Conservation (phyloP, 2,329 filamentous ascomycete genomes). For the Trichoderma guizhouense region DNA sequence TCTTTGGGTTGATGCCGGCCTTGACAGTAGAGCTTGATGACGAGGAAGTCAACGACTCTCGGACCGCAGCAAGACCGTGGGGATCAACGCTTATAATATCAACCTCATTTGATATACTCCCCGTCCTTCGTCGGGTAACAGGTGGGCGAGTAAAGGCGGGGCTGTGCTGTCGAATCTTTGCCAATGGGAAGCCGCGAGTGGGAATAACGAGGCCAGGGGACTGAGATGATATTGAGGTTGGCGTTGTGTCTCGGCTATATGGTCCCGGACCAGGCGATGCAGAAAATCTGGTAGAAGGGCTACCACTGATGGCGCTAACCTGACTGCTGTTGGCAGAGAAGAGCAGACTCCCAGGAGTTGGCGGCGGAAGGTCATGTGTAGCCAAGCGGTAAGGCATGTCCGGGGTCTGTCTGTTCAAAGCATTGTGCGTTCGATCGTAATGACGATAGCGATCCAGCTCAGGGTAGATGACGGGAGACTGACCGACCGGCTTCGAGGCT, state of each 20-base stretch:
- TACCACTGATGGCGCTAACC: slow-evolving; percentile 60
- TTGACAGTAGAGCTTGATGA: slow-evolving; percentile 69
- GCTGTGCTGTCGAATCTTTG: slow-evolving; percentile 52
- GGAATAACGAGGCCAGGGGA: slow-evolving; percentile 61
- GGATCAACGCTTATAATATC: slow-evolving; percentile 46
- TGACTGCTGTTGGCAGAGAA: slow-evolving; percentile 58
- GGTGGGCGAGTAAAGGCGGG: slow-evolving; percentile 56
- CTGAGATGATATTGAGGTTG: slow-evolving; percentile 73
- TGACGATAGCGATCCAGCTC: slow-evolving; percentile 61
- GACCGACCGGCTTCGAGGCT: slow-evolving; percentile 36
- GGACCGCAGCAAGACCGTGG: slow-evolving; percentile 60
- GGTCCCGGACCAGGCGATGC: slow-evolving; percentile 66
- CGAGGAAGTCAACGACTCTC: slow-evolving; percentile 68
- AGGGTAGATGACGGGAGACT: slow-evolving; percentile 51
- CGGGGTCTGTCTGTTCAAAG: slow-evolving; percentile 34
- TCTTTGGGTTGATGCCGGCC: slow-evolving; percentile 41
- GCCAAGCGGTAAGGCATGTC: slow-evolving; percentile 56
- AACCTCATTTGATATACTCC: slow-evolving; percentile 52
- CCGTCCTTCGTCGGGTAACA: slow-evolving; percentile 55
- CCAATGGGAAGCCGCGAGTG: slow-evolving; percentile 41
- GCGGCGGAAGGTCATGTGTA: slow-evolving; percentile 64
- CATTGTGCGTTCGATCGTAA: slow-evolving; percentile 37
- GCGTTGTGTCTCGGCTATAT: slow-evolving; percentile 75
- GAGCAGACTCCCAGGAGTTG: slow-evolving; percentile 52
- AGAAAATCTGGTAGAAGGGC: slow-evolving; percentile 72